Conservation (phyloP, 345 rosid species). For the Salix koriyanagi region DNA sequence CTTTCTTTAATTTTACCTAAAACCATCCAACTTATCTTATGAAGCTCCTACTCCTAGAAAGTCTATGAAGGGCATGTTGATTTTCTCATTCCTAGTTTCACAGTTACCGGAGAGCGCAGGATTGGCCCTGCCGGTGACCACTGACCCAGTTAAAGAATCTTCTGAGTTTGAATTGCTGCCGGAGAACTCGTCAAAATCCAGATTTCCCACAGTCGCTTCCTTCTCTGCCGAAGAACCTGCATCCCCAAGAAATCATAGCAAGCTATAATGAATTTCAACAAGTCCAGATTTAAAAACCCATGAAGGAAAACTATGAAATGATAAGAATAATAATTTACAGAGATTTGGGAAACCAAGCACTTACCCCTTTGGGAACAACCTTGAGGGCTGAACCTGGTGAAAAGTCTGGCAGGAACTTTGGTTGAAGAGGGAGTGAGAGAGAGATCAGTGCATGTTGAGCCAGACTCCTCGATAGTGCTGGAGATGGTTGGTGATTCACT, state of each 20-base stretch:
- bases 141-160: slow-evolving; percentile 45
- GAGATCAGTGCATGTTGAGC: slow-evolving; percentile 55
- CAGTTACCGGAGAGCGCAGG: slow-evolving; percentile 16
- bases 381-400: slow-evolving; percentile 20
- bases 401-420: slow-evolving; percentile 18
- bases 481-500: slow-evolving; percentile 42
- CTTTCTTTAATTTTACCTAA: neutral
- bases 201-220: slow-evolving; percentile 12
- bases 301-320: neutral
- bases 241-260: neutral
- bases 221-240: slow-evolving; percentile 31
- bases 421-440: slow-evolving; percentile 54
- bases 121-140: slow-evolving; percentile 30
- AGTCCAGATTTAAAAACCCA: neutral
- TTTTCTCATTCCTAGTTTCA: slow-evolving; percentile 21
- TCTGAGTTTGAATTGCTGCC: slow-evolving; percentile 48
- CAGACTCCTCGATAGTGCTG: slow-evolving; percentile 44
- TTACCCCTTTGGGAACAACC: slow-evolving; percentile 29
- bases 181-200: slow-evolving; percentile 16
- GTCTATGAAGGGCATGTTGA: slow-evolving; percentile 44
- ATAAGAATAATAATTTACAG: neutral
- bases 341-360: neutral
- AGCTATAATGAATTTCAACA: neutral
- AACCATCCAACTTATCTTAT: neutral
- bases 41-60: slow-evolving; percentile 64